A percentile compares a stretch with the other conserved stretches of the same genome.
Conservation (phyloP, 148 eudicot species). For the Diospyros lotus region DNA sequence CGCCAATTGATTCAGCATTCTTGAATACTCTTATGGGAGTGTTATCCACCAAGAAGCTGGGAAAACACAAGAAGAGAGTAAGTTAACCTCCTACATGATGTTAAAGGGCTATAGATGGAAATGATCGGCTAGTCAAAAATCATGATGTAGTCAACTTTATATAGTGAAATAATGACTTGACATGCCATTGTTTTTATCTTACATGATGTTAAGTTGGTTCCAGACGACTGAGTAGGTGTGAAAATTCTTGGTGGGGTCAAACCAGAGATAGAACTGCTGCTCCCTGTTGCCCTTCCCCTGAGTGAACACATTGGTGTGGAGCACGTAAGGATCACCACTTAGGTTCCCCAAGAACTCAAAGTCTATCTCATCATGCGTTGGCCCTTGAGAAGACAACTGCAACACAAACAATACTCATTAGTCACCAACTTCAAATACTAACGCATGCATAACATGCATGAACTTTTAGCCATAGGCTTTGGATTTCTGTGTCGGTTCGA, state of each 20-base stretch:
- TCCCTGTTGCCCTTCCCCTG: conserved; percentile 52
- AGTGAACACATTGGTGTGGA: conserved; percentile 52
- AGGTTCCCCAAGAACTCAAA: conserved; percentile 51
- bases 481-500: too few relatives aligned
- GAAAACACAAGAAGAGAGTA: background rate
- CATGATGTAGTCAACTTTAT: too few relatives aligned
- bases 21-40: conserved; percentile 37
- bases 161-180: background rate
- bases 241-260: conserved; percentile 48
- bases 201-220: conserved; percentile 40
- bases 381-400: conserved; percentile 49
- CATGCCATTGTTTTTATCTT: background rate
- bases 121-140: too few relatives aligned
- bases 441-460: background rate
- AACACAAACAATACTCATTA: background rate
- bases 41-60: conserved; percentile 48
- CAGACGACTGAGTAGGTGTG: conserved; percentile 53
- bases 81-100: too few relatives aligned
- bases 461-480: background rate
- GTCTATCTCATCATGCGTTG: conserved; percentile 47
- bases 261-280: conserved; percentile 56
- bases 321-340: conserved; percentile 46
- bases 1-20: conserved; percentile 33
- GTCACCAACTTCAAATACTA: background rate
- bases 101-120: too few relatives aligned